Conservation (phyloP, 2,329 filamentous ascomycete genomes). For the Aspergillus novofumigatus region DNA sequence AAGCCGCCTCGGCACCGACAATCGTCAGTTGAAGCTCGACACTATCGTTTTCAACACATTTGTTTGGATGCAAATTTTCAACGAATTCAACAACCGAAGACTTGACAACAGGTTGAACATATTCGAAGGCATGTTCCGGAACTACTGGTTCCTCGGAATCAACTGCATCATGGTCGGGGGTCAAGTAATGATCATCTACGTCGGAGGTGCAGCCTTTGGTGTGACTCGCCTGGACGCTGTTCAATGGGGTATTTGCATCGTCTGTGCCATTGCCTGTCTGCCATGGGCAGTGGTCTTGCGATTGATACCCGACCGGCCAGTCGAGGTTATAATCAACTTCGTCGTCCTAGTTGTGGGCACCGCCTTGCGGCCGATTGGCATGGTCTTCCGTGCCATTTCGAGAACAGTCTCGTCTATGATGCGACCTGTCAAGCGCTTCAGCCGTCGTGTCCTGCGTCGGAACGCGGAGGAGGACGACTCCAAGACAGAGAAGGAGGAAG, state of each 20-base stretch:
- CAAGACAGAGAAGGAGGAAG: constrained; percentile 16
- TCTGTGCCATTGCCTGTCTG: constrained; percentile 79
- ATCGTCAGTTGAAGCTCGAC: constrained; percentile 53
- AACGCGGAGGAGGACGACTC: not conserved
- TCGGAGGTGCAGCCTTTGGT: constrained; percentile 76
- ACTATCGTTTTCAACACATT: constrained; percentile 97
- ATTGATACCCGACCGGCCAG: constrained; percentile 68
- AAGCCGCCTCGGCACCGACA: constrained; percentile 47
- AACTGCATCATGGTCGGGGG: constrained; percentile 82
- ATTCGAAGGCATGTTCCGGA: constrained; percentile 79
- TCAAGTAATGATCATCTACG: constrained; percentile 83
- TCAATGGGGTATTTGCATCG: constrained; percentile 84
- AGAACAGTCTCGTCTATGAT: constrained; percentile 21
- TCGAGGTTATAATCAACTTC: constrained; percentile 43
- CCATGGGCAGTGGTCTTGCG: constrained; percentile 78
- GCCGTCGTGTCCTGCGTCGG: constrained; percentile 5
- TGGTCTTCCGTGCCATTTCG: constrained; percentile 24
- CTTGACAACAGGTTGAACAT: constrained; percentile 95
- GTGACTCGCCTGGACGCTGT: constrained; percentile 65
- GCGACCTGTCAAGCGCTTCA: constrained; percentile 22
- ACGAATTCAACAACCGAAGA: constrained; percentile 94
- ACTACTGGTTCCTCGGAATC: constrained; percentile 86
- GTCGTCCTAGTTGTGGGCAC: constrained; percentile 52
- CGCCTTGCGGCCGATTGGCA: constrained; percentile 43
- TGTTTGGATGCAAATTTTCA: constrained; percentile 99